Evolutionary conservation across 1,139 yeast species (phyloP).

Genomic region (Yamadazyma songkhlaensis): DNA sequence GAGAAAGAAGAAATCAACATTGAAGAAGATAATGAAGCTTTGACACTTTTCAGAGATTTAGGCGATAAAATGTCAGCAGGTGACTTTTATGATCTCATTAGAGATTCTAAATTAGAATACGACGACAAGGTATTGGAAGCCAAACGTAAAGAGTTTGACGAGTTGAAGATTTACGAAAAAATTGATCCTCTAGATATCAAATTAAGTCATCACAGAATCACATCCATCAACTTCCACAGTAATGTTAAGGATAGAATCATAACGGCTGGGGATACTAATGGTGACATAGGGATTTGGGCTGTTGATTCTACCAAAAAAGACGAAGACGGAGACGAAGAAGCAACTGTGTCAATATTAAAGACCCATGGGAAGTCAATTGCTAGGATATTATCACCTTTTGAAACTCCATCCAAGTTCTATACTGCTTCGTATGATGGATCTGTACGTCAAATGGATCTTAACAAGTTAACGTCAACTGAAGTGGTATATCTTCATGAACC

Average conservation of each 20-base stretch:
- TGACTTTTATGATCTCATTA: constrained; percentile 63
- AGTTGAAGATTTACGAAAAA: constrained; percentile 48
- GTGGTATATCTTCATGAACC: constrained; percentile 52
- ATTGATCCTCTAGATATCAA: constrained; percentile 72
- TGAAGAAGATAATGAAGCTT: constrained; percentile 32
- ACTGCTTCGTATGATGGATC: constrained; percentile 88
- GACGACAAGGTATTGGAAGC: constrained; percentile 39
- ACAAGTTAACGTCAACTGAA: constrained; percentile 57
- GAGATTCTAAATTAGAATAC: constrained; percentile 23
- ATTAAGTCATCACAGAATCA: constrained; percentile 69
- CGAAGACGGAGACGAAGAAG: constrained; percentile 38
- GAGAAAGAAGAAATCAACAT: constrained; percentile 19
- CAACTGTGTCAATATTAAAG: constrained; percentile 59
- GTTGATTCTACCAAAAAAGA: constrained; percentile 38
- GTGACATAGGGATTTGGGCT: constrained; percentile 89
- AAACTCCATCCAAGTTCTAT: constrained; percentile 52
- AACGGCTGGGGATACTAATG: constrained; percentile 84
- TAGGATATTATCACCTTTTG: constrained; percentile 52
- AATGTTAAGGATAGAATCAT: constrained; percentile 57
- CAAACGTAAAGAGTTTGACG: constrained; percentile 52
- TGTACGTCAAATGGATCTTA: constrained; percentile 67
- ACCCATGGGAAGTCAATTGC: constrained; percentile 78
- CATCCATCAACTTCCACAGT: constrained; percentile 77
- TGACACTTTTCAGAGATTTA: constrained; percentile 38
- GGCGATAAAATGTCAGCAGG: constrained; percentile 70